Evolutionary conservation across 306 rosid species (phyloP).

Genomic region (Castanospermum australe): DNA sequence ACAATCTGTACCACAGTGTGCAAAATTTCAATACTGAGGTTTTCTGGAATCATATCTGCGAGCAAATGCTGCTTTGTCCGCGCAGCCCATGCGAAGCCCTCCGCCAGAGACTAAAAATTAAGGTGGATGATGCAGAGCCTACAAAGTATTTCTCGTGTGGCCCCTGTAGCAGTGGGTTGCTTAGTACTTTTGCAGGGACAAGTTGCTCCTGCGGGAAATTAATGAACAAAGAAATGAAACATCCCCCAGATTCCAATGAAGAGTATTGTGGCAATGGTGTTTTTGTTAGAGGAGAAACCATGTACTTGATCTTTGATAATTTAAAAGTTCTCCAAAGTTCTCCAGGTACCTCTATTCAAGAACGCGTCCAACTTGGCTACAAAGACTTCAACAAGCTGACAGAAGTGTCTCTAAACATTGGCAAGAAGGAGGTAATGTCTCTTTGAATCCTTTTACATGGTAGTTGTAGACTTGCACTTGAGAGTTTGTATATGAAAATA

Average conservation of each 20-base stretch:
- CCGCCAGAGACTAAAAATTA: constrained; percentile 25
- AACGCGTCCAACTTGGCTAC: constrained; percentile 29
- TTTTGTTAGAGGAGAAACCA: constrained; percentile 27
- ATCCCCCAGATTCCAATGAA: constrained; percentile 3
- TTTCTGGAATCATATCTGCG: constrained; percentile 24
- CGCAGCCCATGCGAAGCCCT: constrained; percentile 16
- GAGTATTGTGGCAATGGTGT: constrained; percentile 3
- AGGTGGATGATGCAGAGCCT: constrained; percentile 3
- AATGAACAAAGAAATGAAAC: constrained; percentile 34
- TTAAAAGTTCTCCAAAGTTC: constrained; percentile 24
- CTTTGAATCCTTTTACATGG: neutral
- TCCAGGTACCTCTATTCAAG: constrained; percentile 8
- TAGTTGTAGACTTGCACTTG: too few species aligned
- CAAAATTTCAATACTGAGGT: neutral
- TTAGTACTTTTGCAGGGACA: constrained; percentile 29
- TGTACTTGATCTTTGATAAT: constrained; percentile 34
- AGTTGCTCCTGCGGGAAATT: constrained; percentile 24
- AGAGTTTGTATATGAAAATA: too few species aligned
- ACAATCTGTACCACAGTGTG: constrained; percentile 21
- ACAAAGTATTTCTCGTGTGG: constrained; percentile 24
- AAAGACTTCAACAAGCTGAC: neutral
- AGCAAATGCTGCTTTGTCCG: constrained; percentile 36
- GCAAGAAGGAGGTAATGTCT: constrained; percentile 10
- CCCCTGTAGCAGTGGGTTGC: neutral
- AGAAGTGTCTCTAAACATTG: neutral